Conservation (phyloP, 805 yeast genomes). For the Metschnikowia reukaufii region DNA sequence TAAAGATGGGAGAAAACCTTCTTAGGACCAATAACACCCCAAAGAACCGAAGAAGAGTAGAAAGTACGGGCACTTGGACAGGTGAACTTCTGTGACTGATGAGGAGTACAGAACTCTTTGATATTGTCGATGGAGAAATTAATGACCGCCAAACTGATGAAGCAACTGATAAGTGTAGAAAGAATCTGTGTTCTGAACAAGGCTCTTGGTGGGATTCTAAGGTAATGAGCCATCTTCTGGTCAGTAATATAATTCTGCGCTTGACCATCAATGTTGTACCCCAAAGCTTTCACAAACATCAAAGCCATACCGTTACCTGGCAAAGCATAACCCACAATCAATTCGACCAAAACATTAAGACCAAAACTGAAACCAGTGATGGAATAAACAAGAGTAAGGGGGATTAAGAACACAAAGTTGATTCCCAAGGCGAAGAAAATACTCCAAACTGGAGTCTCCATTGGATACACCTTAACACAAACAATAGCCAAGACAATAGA, state of each 20-base stretch:
- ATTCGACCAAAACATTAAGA: conserved; percentile 38
- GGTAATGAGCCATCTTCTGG: conserved; percentile 64
- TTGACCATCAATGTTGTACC: conserved; percentile 56
- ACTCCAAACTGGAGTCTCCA: conserved; percentile 28
- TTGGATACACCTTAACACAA: conserved; percentile 27
- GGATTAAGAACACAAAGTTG: conserved; percentile 24
- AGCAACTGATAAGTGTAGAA: conserved; percentile 3
- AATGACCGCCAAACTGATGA: conserved; percentile 9
- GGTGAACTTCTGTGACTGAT: conserved; percentile 4
- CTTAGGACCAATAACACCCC: conserved; percentile 63
- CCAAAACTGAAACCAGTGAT: conserved; percentile 35
- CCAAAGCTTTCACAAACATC: conserved; percentile 56
- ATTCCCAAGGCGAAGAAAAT: conserved; percentile 23
- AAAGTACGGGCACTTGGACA: conserved; percentile 28
- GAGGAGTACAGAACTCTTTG: conserved; percentile 1
- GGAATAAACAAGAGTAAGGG: conserved; percentile 20
- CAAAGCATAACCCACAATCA: conserved; percentile 37
- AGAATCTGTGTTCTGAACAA: conserved; percentile 45
- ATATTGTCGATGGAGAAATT: conserved; percentile 7
- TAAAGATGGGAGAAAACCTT: conserved; percentile 34
- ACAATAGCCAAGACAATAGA: conserved; percentile 33
- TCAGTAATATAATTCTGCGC: conserved; percentile 55
- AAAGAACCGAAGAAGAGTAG: conserved; percentile 56
- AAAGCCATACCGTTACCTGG: conserved; percentile 39
- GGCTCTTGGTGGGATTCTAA: conserved; percentile 62